These are phyloP conservation scores for Lasiodiplodia hormozganensis DNA, from an alignment of 2,329 filamentous ascomycete genomes.

Conservation along the genomic window DNA sequence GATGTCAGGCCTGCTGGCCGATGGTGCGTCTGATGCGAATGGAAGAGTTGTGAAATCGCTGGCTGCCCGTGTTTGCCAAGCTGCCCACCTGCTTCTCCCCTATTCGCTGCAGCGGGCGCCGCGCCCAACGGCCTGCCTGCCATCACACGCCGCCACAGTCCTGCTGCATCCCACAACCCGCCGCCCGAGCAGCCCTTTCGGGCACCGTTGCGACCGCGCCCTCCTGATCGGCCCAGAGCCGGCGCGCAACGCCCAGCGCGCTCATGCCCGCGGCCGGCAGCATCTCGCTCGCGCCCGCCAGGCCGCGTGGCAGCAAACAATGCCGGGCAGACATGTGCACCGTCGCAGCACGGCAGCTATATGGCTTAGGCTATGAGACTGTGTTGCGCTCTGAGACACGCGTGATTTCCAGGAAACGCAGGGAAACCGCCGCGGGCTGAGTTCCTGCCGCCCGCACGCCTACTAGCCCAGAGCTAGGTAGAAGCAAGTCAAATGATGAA, in stretches of 20 bases:
- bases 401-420: conserved; percentile 12
- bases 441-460: conserved; percentile 13
- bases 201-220: conserved; percentile 23
- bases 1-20: conserved; percentile 19
- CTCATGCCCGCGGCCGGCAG: conserved; percentile 7
- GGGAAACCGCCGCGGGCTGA: conserved; percentile 1
- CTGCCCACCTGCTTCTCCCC: conserved; percentile 4
- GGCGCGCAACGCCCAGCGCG: conserved; percentile 8
- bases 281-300: not conserved
- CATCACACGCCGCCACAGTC: not conserved
- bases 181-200: not conserved
- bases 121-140: conserved; percentile 9
- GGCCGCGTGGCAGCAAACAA: conserved; percentile 12
- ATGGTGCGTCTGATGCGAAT: conserved; percentile 20
- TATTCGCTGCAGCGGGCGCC: conserved; percentile 17
- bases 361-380: conserved; percentile 17
- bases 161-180: conserved; percentile 7
- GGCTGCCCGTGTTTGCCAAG: not conserved
- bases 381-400: conserved; percentile 24
- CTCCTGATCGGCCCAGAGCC: conserved; percentile 20
- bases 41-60: conserved; percentile 26
- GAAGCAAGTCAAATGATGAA: conserved; percentile 15
- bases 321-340: not conserved
- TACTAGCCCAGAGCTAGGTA: not conserved
- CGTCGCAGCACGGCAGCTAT: conserved; percentile 3